Evolutionary conservation across 768 basidiomycete genomes (phyloP), one percentile per base, ranked within the genome.

Genomic region (Sporobolomyces roseus): DNA sequence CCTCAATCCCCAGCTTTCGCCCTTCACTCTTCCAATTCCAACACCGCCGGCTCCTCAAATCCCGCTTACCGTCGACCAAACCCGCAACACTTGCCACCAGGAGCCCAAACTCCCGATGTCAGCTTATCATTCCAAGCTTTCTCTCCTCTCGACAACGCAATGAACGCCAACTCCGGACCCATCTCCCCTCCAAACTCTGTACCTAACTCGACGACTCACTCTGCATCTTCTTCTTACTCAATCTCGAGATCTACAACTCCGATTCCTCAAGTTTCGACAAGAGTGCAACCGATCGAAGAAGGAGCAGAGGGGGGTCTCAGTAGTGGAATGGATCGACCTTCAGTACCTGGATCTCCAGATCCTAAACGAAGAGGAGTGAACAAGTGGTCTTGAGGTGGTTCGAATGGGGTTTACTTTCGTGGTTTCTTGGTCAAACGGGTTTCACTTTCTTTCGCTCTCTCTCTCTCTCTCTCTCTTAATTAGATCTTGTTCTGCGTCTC

Each of bases 101-200:
- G 68, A n/a, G 63, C 68, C 6, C 58, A 64, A 33, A 69, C 68
- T 6, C 68, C 68, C 43, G 68, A 69, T 27, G 51, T 60, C 59
- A 41, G 16, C 21, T 30, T 65, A 19, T 35, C 58, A 14, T 48
- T 23, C 12, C 45, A 46, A 38, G 25, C n/a, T 32, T 60, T 60
- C 23, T 60, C 58, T 23, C 27, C 45, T 10, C 45, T 48, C 45
- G 45, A 60, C 17, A 43, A 48, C 43, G 25, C 56, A 19, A 43
- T 12, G 3, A n/a, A 4, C 27, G 35, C 12, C 36, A 25, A 36
- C 54, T 6, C n/a, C 45, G 7, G 58, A 10, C 56, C 27, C 13
- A 19, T 60, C 32, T 23, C 27, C 6, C 58, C 43, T 23, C 58
- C 58, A 3, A 48, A 48, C 23, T 60, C 45, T 21, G 58, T 60